Percentiles rank a stretch among this genome's conserved stretches.
phyloP scores from a whole-genome alignment of 2,329 filamentous ascomycete genomes.

The Fusarium chuoi region DNA sequence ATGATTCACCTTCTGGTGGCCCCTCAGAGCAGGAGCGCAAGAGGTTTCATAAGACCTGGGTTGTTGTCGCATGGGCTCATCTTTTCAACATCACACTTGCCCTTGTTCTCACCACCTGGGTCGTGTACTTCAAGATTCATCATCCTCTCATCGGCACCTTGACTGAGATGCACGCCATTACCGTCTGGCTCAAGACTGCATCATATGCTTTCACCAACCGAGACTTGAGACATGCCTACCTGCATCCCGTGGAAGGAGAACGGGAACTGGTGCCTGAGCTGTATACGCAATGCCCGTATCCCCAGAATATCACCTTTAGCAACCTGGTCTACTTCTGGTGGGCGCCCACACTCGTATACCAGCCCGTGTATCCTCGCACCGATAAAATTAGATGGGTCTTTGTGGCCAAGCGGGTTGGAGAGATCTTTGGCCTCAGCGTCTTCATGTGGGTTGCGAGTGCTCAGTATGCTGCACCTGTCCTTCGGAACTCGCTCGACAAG shows the following conservation, averaged over 20 bases:
- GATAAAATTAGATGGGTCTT: conserved; percentile 86
- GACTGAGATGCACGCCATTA: conserved; percentile 89
- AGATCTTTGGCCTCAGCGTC: conserved; percentile 80
- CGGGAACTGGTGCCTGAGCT: conserved; percentile 80
- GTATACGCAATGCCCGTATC: conserved; percentile 87
- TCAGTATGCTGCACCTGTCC: conserved; percentile 90
- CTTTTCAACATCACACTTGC: conserved; percentile 85
- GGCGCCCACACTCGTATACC: conserved; percentile 95
- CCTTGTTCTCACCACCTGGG: conserved; percentile 80
- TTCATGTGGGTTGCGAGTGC: conserved; percentile 96
- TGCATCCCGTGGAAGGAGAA: conserved; percentile 77
- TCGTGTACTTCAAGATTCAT: conserved; percentile 91
- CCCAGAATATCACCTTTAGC: conserved; percentile 85
- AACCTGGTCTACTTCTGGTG: conserved; percentile 98
- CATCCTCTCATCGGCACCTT: conserved; percentile 94
- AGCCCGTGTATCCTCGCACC: conserved; percentile 93
- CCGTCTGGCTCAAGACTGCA: conserved; percentile 95
- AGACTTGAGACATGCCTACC: conserved; percentile 89
- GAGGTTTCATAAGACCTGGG: conserved; percentile 81
- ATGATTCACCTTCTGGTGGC: conserved; percentile 58
- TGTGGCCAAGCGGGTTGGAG: conserved; percentile 82
- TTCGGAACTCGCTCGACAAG: conserved; percentile 90
- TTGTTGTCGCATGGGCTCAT: conserved; percentile 81
- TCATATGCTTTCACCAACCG: conserved; percentile 98
- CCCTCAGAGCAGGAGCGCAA: conserved; percentile 68